Evolutionary conservation across 768 basidiomycete species (phyloP).

Genomic region (Hemileccinum impolitum): DNA sequence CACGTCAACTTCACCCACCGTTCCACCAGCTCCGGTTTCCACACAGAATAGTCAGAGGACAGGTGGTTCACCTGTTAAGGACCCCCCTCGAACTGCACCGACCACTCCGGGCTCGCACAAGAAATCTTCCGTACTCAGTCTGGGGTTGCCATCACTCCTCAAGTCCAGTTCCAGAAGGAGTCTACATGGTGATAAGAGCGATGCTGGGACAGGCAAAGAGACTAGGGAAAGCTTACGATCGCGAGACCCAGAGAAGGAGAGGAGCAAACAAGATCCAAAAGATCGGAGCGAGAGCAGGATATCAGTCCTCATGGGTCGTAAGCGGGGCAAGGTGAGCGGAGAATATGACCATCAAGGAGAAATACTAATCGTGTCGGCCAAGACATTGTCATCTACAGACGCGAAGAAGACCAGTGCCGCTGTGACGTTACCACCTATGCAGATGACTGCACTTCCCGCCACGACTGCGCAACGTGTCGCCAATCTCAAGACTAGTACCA

Average conservation of each 20-base stretch:
- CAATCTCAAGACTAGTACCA: constrained; percentile 59
- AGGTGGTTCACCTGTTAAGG: constrained; percentile 51
- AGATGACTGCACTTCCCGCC: constrained; percentile 80
- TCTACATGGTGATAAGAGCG: constrained; percentile 57
- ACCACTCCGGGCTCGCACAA: constrained; percentile 63
- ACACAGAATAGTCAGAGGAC: constrained; percentile 42
- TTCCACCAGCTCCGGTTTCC: constrained; percentile 44
- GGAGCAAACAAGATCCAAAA: constrained; percentile 71
- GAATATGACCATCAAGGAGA: not conserved
- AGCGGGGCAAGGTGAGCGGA: constrained; percentile 81
- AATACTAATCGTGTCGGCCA: constrained; percentile 13
- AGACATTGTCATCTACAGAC: constrained; percentile 85
- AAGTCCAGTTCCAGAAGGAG: constrained; percentile 85
- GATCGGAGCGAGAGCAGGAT: constrained; percentile 89
- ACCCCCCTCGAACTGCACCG: constrained; percentile 49
- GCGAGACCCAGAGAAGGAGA: constrained; percentile 45
- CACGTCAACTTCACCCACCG: constrained; percentile 48
- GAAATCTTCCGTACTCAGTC: constrained; percentile 79
- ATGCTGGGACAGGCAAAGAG: constrained; percentile 40
- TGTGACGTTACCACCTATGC: constrained; percentile 83
- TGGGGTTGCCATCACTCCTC: constrained; percentile 77
- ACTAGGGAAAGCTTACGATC: constrained; percentile 51
- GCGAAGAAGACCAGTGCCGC: constrained; percentile 69
- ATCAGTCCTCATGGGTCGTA: constrained; percentile 82
- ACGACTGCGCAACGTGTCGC: constrained; percentile 83